These are phyloP conservation scores for Pezicula carpinea DNA, from an alignment of 2,329 filamentous ascomycete genomes.

Conservation along the genomic window DNA sequence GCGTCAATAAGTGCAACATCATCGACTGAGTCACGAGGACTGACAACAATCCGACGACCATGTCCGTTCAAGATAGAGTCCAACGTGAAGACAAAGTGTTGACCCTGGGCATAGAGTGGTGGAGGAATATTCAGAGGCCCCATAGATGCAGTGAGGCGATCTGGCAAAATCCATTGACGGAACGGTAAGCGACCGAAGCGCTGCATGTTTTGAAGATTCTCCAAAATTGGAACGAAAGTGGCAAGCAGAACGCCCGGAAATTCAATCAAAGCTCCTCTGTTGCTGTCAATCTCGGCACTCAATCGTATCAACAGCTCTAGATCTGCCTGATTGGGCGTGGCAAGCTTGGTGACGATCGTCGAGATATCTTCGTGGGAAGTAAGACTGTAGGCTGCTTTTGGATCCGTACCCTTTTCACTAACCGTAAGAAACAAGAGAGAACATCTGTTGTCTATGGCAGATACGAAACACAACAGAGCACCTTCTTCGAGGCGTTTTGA, in stretches of 20 bases:
- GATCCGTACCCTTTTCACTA: slow-evolving; percentile 17
- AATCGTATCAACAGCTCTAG: slow-evolving; percentile 11
- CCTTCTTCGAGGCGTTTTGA: slow-evolving; percentile 19
- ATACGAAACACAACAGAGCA: slow-evolving; percentile 14
- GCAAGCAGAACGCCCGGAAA: slow-evolving; percentile 27
- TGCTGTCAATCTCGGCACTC: slow-evolving; percentile 7
- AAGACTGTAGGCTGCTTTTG: slow-evolving; percentile 8
- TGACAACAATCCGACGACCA: slow-evolving; percentile 2
- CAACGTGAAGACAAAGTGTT: slow-evolving; percentile 10
- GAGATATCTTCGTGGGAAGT: slow-evolving; percentile 9
- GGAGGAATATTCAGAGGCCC: slow-evolving; percentile 12
- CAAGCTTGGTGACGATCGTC: slow-evolving; percentile 21
- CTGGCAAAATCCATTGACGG: slow-evolving; percentile 17
- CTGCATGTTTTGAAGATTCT: slow-evolving; percentile 26
- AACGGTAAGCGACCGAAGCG: slow-evolving; percentile 13
- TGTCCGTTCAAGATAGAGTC: slow-evolving; percentile 15
- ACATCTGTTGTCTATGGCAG: slow-evolving; percentile 4
- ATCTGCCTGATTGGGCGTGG: slow-evolving; percentile 11
- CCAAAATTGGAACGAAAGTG: slow-evolving; percentile 26
- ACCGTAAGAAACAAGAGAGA: slow-evolving; percentile 11
- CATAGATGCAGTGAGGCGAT: neutral
- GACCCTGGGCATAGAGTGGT: slow-evolving; percentile 14
- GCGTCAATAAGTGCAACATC: slow-evolving; percentile 13
- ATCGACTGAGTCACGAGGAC: neutral
- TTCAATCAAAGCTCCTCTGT: slow-evolving; percentile 22